phyloP scores from a whole-genome alignment of 2,329 filamentous ascomycete genomes.

The Cytospora mali region DNA sequence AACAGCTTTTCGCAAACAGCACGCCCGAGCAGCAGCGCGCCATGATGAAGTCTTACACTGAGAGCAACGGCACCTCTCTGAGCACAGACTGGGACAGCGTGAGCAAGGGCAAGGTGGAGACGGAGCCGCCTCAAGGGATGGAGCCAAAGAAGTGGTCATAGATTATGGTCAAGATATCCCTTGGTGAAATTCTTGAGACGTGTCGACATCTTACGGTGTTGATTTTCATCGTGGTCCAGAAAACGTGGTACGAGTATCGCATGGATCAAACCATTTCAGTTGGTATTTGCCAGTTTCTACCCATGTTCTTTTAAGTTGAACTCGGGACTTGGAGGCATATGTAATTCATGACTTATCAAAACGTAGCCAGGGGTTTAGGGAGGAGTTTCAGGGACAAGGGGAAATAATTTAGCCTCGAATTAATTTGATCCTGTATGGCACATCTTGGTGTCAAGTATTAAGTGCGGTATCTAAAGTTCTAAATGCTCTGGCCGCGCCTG shows the following conservation, averaged over 20 bases:
- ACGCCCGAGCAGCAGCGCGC: conserved; percentile 81
- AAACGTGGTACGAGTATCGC: not conserved
- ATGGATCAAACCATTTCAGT: not conserved
- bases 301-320: not conserved
- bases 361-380: conserved; percentile 24
- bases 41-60: conserved; percentile 96
- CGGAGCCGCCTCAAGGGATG: conserved; percentile 73
- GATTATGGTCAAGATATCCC: accelerated
- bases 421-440: not conserved
- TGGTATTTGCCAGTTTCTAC: not conserved
- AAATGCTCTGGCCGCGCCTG: not conserved
- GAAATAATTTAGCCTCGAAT: not conserved
- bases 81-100: conserved; percentile 94
- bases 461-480: not conserved
- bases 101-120: conserved; percentile 69
- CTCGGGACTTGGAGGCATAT: not conserved
- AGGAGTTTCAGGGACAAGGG: not conserved
- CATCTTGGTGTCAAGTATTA: not conserved
- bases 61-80: conserved; percentile 90
- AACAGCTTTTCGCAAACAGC: conserved; percentile 78
- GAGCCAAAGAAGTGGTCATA: conserved; percentile 70
- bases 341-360: not conserved
- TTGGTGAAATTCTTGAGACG: not conserved
- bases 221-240: not conserved
- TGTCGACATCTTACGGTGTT: not conserved